Evolutionary conservation across 345 rosid species (phyloP).

Genomic region (Euphorbia tirucalli): DNA sequence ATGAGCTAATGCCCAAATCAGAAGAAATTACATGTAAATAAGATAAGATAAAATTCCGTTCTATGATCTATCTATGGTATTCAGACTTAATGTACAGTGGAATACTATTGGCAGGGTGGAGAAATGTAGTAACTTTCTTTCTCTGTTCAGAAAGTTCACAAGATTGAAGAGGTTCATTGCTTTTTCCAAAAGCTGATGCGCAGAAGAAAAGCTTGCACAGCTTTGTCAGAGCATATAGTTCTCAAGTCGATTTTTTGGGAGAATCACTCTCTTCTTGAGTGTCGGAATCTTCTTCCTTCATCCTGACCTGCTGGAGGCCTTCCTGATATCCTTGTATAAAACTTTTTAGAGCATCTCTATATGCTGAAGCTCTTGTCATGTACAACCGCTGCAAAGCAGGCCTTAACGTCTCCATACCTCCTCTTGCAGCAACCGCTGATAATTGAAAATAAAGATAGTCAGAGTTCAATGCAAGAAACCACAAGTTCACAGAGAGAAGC

Average conservation of each 20-base stretch:
- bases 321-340: slow-evolving; percentile 78
- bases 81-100: slow-evolving; percentile 14
- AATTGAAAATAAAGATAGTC: slow-evolving; percentile 13
- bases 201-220: not conserved
- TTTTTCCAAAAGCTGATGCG: not conserved
- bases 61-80: slow-evolving; percentile 6
- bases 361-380: slow-evolving; percentile 87
- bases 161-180: slow-evolving; percentile 5
- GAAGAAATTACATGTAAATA: slow-evolving; percentile 4
- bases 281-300: slow-evolving; percentile 45
- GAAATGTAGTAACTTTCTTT: slow-evolving; percentile 7
- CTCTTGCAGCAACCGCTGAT: slow-evolving; percentile 84
- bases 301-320: slow-evolving; percentile 69
- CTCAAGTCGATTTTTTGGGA: slow-evolving; percentile 30
- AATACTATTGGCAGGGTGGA: slow-evolving; percentile 7
- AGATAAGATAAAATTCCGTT: too few relatives aligned
- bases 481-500: not conserved
- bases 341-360: slow-evolving; percentile 72
- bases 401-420: slow-evolving; percentile 86
- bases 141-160: slow-evolving; percentile 8
- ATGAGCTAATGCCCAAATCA: slow-evolving; percentile 1
- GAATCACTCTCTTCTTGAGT: slow-evolving; percentile 27
- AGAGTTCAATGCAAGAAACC: slow-evolving; percentile 10
- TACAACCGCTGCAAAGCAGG: slow-evolving; percentile 87
- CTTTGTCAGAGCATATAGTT: too few relatives aligned